Conservation (phyloP, 441 rosid genomes). For the Gossypium davidsonii region DNA sequence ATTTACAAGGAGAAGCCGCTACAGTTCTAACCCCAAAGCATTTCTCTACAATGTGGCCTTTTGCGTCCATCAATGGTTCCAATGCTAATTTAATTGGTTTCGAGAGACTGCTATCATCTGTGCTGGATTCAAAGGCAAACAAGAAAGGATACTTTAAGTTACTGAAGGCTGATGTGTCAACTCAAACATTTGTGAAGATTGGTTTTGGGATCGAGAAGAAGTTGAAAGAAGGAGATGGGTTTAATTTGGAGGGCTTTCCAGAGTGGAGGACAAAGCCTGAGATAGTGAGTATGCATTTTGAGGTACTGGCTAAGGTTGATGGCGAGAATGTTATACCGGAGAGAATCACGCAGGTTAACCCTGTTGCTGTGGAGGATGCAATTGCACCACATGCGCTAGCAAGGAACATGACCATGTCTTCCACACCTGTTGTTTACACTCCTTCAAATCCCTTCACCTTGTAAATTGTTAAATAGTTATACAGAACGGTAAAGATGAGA, state of each 20-base stretch:
- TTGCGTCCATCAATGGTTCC: constrained; percentile 67
- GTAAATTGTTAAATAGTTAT: constrained; percentile 12
- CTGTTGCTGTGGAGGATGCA: constrained; percentile 52
- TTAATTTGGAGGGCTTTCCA: constrained; percentile 35
- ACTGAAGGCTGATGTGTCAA: constrained; percentile 66
- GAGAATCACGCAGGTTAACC: constrained; percentile 56
- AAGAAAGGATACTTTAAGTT: constrained; percentile 65
- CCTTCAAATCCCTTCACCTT: constrained; percentile 59
- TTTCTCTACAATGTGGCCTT: constrained; percentile 79
- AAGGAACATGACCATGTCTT: constrained; percentile 54
- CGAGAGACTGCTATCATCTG: constrained; percentile 60
- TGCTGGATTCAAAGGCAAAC: constrained; percentile 65
- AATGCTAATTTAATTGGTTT: constrained; percentile 63
- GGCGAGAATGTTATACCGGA: constrained; percentile 67
- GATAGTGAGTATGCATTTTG: constrained; percentile 62
- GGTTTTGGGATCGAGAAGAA: constrained; percentile 76
- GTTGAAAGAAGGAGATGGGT: constrained; percentile 43
- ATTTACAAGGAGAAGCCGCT: constrained; percentile 28
- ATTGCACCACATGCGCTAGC: constrained; percentile 38
- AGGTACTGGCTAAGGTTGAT: constrained; percentile 83
- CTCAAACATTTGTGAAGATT: constrained; percentile 76
- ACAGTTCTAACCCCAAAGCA: constrained; percentile 60
- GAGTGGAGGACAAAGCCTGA: constrained; percentile 79
- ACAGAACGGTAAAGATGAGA: constrained; percentile 11
- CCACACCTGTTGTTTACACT: constrained; percentile 42